Conservation (phyloP, 2,329 filamentous ascomycete species). For the Chaetothyriales sp. region DNA sequence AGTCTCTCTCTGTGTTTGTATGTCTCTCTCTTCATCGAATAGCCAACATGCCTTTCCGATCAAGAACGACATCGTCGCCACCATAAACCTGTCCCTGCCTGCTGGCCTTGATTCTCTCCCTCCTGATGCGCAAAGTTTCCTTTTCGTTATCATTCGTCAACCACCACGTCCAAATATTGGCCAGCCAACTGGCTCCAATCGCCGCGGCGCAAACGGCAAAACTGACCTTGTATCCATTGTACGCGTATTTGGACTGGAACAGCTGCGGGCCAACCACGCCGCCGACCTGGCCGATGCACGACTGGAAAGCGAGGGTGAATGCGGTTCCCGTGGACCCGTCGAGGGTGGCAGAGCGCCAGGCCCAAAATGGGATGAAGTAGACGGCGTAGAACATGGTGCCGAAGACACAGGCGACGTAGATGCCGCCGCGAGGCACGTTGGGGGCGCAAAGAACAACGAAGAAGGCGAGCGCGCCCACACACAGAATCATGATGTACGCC, state of each 20-base stretch:
- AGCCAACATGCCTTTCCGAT: background rate
- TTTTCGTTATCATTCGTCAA: conserved; percentile 29
- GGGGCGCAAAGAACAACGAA: conserved; percentile 31
- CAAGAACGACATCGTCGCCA: conserved; percentile 20
- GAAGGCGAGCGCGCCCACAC: conserved; percentile 29
- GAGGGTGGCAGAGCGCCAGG: conserved; percentile 37
- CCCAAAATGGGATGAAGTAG: conserved; percentile 36
- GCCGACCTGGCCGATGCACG: conserved; percentile 38
- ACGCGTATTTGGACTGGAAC: conserved; percentile 33
- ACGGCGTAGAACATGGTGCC: conserved; percentile 32
- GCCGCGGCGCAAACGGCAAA: conserved; percentile 30
- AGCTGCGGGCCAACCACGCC: conserved; percentile 37
- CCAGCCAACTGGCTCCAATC: conserved; percentile 25
- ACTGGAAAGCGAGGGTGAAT: conserved; percentile 39
- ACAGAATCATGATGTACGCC: conserved; percentile 29
- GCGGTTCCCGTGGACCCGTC: conserved; percentile 35
- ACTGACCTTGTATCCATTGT: conserved; percentile 31
- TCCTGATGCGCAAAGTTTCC: conserved; percentile 24
- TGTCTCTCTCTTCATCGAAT: background rate
- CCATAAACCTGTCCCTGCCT: conserved; percentile 19
- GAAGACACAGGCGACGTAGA: conserved; percentile 34
- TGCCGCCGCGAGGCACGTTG: conserved; percentile 23
- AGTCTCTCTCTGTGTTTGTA: no score
- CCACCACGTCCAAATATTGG: conserved; percentile 31
- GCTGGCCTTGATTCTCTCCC: conserved; percentile 20